A percentile compares a stretch with the other conserved stretches of the same genome.
Conservation (phyloP, 257 asterid species). For the Paulownia fortunei region DNA sequence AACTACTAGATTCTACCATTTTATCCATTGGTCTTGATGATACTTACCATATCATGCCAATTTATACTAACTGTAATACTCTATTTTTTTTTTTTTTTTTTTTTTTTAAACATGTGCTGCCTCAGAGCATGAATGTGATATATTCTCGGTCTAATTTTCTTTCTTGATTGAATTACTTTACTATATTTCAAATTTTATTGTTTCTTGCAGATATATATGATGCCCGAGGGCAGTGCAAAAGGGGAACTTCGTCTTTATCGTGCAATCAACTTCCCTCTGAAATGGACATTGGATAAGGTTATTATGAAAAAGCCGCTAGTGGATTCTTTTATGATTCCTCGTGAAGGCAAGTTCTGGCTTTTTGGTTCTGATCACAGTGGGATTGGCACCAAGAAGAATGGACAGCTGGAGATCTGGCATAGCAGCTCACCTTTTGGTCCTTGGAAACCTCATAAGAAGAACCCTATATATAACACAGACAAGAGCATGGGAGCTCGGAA, state of each 20-base stretch:
- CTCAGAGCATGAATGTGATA: background rate
- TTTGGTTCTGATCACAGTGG: constrained; percentile 93
- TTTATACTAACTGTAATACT: no score
- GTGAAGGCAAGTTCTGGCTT: constrained; percentile 83
- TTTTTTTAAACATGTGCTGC: no score
- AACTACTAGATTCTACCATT: background rate
- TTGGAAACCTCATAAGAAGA: constrained; percentile 87
- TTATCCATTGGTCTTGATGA: background rate
- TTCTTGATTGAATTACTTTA: constrained; percentile 4
- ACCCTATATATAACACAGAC: constrained; percentile 77
- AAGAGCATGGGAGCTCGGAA: constrained; percentile 89
- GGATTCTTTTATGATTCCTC: constrained; percentile 76
- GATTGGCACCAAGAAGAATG: constrained; percentile 72
- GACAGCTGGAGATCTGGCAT: constrained; percentile 90
- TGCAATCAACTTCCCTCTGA: constrained; percentile 76
- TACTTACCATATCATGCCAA: no score
- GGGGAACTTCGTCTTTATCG: constrained; percentile 97
- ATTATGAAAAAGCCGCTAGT: constrained; percentile 75
- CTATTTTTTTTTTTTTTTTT: no score
- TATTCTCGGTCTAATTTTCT: background rate
- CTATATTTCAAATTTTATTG: background rate
- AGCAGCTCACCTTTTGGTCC: constrained; percentile 88
- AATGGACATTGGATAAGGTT: constrained; percentile 73
- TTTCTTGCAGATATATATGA: constrained; percentile 78
- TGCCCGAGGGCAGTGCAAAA: constrained; percentile 89